Base-by-base conservation (phyloP, 1,284 basidiomycete genomes). In the Phellopilus nigrolimitatus region DNA sequence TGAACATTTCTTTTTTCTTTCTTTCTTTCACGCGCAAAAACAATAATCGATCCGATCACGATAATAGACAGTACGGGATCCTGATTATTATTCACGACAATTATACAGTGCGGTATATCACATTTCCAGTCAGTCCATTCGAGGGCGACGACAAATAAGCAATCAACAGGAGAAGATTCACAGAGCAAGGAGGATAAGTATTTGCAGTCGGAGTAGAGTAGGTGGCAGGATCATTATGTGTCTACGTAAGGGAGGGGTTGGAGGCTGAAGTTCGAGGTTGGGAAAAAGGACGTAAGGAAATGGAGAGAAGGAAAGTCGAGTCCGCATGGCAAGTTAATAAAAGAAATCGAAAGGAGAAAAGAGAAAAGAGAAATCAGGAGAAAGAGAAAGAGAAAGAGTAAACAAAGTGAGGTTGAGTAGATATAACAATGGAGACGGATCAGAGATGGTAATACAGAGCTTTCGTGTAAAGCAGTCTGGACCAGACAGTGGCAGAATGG, bases 381-480 rank as follows among this genome's bases (percentile, higher is more conserved):
- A 37, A 37, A 40, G 5, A 28, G 38, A 21, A 50, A 28, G 37
- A 2, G 37, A 10, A 25, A 37, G 25, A 12, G 36, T 43, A 9
- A 41, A 45, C 24, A 40, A 55, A 53, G 49, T 40, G 41, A 46
- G 52, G 42, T 44, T 51, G 22, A 42, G 49, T 47, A 47, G 33
- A 51, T 42, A 33, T 42, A 27, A 49, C 34, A 51, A 34, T n/a
- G 30, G 39, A 28, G 36, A n/a, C n/a, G n/a, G 44, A 24, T 31
- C 27, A 55, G 51, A 47, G 49, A 37, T 51, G 49, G 38, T 55
- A 50, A 47, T 55, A 55, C 49, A 55, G 42, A 40, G 31, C 6
- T 49, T 25, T 49, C 40, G 19, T 45, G 41, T n/a, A n/a, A n/a
- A 37, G 27, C 15, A 24, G 12, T 53, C 33, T 50, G 47, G 41